Percentiles rank a stretch among this genome's conserved stretches.
These are phyloP conservation scores for Pilobolus umbonatus DNA, from an alignment of 192 early-diverging fungal genomes.

Conservation along the genomic window DNA sequence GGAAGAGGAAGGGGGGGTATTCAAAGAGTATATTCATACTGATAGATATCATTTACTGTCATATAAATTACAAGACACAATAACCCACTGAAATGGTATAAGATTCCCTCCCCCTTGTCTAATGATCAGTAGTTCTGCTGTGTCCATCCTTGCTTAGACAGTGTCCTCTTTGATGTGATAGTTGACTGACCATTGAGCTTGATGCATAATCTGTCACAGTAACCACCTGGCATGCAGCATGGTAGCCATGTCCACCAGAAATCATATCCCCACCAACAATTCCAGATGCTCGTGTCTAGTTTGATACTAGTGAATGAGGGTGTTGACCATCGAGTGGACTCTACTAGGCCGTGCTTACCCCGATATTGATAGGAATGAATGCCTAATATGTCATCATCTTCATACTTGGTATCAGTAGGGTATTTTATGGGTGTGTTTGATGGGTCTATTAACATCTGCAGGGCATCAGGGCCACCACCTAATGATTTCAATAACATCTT, in stretches of 20 bases:
- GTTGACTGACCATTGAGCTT: background rate
- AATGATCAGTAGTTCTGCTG: slow-evolving; percentile 9
- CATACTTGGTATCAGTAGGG: too few relatives aligned
- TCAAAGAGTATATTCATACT: too few relatives aligned
- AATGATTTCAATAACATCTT: slow-evolving; percentile 1
- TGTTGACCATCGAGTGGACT: slow-evolving; percentile 2
- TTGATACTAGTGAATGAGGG: slow-evolving; percentile 11
- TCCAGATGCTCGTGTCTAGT: slow-evolving; percentile 3
- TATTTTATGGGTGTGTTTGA: too few relatives aligned
- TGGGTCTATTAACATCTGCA: slow-evolving; percentile 3
- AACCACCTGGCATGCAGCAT: slow-evolving; percentile 12
- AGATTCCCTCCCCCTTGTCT: too few relatives aligned
- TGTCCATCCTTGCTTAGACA: slow-evolving; percentile 9
- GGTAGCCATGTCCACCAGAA: slow-evolving; percentile 15
- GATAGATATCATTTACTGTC: too few relatives aligned
- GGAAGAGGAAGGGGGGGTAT: too few relatives aligned
- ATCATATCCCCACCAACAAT: slow-evolving; percentile 16
- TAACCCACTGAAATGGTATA: too few relatives aligned
- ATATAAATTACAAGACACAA: too few relatives aligned
- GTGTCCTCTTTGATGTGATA: background rate
- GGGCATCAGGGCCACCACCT: slow-evolving; percentile 1
- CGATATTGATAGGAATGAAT: background rate
- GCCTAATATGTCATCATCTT: background rate
- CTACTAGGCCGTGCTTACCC: slow-evolving; percentile 2
- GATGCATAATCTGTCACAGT: slow-evolving; percentile 8